Conservation (phyloP, 225 moss, liverwort and hornwort species). For the Sphagnum tenellum region DNA sequence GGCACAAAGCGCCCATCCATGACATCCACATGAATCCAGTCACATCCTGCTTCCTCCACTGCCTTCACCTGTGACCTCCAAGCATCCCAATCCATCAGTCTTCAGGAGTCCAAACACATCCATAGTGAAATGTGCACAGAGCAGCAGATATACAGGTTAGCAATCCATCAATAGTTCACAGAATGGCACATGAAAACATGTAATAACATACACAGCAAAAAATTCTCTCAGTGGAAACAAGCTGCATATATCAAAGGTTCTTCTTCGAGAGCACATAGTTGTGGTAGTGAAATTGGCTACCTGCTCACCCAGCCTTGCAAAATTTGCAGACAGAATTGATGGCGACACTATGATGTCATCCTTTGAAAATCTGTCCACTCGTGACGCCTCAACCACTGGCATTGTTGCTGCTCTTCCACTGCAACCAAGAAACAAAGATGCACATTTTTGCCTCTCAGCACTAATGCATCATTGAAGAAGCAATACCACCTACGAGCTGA, state of each 20-base stretch:
- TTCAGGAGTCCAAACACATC: too few species aligned
- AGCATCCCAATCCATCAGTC: too few species aligned
- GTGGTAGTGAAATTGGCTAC: conserved; percentile 10
- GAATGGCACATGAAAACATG: too few species aligned
- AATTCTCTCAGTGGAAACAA: too few species aligned
- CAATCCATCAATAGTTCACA: too few species aligned
- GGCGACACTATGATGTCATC: conserved; percentile 86
- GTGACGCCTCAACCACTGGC: conserved; percentile 45
- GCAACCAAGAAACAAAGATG: background rate
- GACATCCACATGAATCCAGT: conserved; percentile 98
- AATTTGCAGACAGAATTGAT: conserved; percentile 91
- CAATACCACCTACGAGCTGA: too few species aligned
- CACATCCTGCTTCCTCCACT: conserved; percentile 84
- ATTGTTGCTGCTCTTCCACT: conserved; percentile 54
- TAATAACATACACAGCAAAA: too few species aligned
- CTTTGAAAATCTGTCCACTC: conserved; percentile 87
- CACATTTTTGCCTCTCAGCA: background rate
- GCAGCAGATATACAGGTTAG: too few species aligned
- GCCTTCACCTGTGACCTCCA: conserved; percentile 56
- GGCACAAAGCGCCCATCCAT: conserved; percentile 99
- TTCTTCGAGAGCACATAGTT: too few species aligned
- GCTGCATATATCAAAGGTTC: too few species aligned
- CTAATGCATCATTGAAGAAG: background rate
- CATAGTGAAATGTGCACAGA: too few species aligned
- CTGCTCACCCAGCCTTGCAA: conserved; percentile 84